These are phyloP conservation scores for Paecilomyces fulvus DNA, from an alignment of 2,329 filamentous ascomycete genomes.

Conservation along the genomic window DNA sequence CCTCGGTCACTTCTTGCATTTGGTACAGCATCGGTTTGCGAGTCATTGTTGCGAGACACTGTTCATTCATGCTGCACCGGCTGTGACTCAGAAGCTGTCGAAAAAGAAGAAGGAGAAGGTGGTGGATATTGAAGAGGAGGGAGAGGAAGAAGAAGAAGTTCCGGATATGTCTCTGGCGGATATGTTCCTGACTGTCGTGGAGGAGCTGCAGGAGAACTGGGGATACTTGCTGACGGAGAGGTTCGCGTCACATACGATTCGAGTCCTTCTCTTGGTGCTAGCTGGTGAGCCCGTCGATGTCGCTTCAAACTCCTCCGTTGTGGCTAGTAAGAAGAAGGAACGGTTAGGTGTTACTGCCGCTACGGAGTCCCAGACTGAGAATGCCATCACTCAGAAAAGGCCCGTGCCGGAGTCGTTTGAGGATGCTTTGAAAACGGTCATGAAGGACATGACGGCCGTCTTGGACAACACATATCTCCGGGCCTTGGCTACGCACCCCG, in stretches of 20 bases:
- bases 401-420: constrained; percentile 72
- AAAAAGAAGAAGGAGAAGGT: constrained; percentile 34
- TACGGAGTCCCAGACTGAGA: constrained; percentile 43
- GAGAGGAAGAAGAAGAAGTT: constrained; percentile 34
- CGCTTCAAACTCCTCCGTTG: constrained; percentile 58
- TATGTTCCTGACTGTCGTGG: constrained; percentile 71
- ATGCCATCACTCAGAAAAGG: constrained; percentile 36
- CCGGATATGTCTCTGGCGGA: constrained; percentile 66
- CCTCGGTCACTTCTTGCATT: constrained; percentile 73
- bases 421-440: constrained; percentile 70
- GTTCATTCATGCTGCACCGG: constrained; percentile 72
- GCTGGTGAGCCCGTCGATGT: constrained; percentile 73
- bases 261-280: constrained; percentile 76
- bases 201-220: constrained; percentile 80
- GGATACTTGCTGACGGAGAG: constrained; percentile 75
- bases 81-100: constrained; percentile 64
- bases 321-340: constrained; percentile 91
- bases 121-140: constrained; percentile 37
- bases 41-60: constrained; percentile 95
- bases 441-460: constrained; percentile 63
- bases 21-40: constrained; percentile 92
- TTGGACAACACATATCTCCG: constrained; percentile 74
- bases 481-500: constrained; percentile 76
- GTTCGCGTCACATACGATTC: constrained; percentile 84
- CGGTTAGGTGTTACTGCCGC: constrained; percentile 50